Conservation (phyloP, 345 rosid genomes). For the Salix viminalis region DNA sequence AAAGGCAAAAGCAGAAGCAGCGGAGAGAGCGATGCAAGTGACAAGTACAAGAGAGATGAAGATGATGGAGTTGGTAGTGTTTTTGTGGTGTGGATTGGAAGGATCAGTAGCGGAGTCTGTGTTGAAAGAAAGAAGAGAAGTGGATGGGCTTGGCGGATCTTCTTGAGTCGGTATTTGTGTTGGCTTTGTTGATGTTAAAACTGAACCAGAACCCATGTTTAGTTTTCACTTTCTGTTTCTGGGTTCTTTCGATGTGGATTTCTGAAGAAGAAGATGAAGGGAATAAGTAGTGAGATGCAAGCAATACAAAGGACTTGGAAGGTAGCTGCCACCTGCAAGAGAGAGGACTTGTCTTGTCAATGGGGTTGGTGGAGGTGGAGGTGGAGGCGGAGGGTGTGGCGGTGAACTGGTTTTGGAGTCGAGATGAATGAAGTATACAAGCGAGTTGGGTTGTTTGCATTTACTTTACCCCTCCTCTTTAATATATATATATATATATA, state of each 20-base stretch:
- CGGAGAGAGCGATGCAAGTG: conserved; percentile 63
- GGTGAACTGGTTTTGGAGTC: too few species aligned
- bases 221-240: not conserved
- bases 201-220: conserved; percentile 38
- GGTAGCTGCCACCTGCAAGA: not conserved
- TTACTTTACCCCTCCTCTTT: too few species aligned
- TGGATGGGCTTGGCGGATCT: conserved; percentile 39
- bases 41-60: conserved; percentile 49
- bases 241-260: not conserved
- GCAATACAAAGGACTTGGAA: not conserved
- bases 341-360: too few species aligned
- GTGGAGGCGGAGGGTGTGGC: too few species aligned
- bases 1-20: conserved; percentile 68
- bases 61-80: conserved; percentile 35
- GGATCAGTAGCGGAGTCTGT: conserved; percentile 30
- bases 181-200: conserved; percentile 35
- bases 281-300: not conserved
- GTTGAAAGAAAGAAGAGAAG: conserved; percentile 55
- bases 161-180: conserved; percentile 28
- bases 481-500: too few species aligned
- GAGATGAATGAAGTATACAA: too few species aligned
- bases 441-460: too few species aligned
- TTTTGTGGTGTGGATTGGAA: conserved; percentile 17
- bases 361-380: too few species aligned
- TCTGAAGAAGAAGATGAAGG: not conserved